These are phyloP conservation scores for Wakefieldia striispora DNA, from an alignment of 768 basidiomycete genomes.

Conservation along the genomic window DNA sequence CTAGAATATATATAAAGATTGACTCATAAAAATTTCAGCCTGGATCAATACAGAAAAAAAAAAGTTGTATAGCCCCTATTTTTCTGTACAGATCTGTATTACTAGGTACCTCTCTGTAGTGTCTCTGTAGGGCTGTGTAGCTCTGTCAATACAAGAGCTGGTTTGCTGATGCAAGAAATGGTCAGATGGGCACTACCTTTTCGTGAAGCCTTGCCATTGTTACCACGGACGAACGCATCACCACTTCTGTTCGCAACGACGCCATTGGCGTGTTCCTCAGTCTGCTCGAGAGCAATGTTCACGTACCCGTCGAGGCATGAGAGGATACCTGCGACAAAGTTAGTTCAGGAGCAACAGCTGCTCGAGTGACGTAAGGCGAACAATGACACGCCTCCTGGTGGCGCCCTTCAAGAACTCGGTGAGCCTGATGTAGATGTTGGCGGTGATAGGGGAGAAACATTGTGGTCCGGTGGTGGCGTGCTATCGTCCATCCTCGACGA, in stretches of 20 bases:
- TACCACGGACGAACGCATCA: constrained; percentile 93
- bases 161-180: no score
- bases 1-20: no score
- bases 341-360: background rate
- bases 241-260: constrained; percentile 84
- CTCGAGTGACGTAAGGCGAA: constrained; percentile 76
- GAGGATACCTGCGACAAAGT: constrained; percentile 61
- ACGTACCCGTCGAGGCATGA: constrained; percentile 98
- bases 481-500: constrained; percentile 24
- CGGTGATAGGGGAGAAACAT: constrained; percentile 46
- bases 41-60: no score
- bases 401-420: constrained; percentile 91
- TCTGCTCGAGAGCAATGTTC: constrained; percentile 98
- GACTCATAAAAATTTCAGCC: no score
- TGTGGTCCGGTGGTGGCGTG: constrained; percentile 38
- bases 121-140: no score
- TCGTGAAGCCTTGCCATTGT: constrained; percentile 60
- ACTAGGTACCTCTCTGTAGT: no score
- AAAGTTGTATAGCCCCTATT: no score
- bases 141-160: no score
- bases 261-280: constrained; percentile 92
- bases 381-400: constrained; percentile 93
- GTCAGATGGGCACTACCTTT: background rate
- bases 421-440: constrained; percentile 61
- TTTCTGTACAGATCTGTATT: no score